These are phyloP conservation scores for Mycena leptocephala DNA, from an alignment of 768 basidiomycete genomes.

Conservation along the genomic window DNA sequence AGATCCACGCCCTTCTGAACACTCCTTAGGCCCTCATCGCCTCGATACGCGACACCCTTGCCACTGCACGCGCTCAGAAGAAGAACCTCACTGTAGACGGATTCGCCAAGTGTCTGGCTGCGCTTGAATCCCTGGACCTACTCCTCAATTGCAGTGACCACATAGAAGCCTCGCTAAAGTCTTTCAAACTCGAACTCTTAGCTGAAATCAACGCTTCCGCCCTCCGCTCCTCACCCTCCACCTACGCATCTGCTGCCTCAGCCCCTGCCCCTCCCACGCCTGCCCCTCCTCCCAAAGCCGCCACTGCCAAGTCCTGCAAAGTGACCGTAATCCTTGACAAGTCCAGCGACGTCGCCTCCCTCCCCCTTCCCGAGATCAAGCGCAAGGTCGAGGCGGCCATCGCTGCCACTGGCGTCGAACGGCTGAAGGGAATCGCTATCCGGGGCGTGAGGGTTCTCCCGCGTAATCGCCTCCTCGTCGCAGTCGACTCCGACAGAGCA, in stretches of 20 bases:
- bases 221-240: neutral
- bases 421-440: neutral
- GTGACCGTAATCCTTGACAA: neutral
- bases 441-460: slow-evolving; percentile 5
- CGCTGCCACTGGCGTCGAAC: neutral
- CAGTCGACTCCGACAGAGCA: neutral
- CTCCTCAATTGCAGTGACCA: neutral
- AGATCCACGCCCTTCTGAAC: neutral
- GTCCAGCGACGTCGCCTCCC: neutral
- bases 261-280: neutral
- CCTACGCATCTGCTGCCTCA: neutral
- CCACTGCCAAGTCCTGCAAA: neutral
- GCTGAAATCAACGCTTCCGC: neutral
- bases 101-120: neutral
- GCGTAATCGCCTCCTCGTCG: neutral
- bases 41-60: neutral
- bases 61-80: neutral
- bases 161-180: neutral
- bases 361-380: neutral
- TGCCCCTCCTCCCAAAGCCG: neutral
- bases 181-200: neutral
- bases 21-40: neutral
- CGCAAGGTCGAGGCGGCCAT: neutral
- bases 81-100: neutral
- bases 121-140: neutral